Percentiles rank a stretch among this genome's conserved stretches.
Evolutionary conservation across 768 basidiomycete genomes (phyloP).

Genomic region (Collybia sordida): DNA sequence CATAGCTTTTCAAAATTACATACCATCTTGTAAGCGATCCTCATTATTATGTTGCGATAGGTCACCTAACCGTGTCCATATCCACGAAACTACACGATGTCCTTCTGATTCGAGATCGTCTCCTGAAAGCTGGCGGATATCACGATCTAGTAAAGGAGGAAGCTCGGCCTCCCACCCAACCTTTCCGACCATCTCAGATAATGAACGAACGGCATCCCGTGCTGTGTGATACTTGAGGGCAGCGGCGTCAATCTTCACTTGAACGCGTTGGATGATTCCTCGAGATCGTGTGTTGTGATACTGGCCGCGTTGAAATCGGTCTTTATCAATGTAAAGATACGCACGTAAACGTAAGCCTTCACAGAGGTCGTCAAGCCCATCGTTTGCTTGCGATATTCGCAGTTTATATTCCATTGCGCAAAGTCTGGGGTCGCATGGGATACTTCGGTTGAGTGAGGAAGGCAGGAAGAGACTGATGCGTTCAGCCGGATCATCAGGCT

Average conservation of each 20-base stretch:
- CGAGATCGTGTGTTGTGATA: conserved; percentile 5
- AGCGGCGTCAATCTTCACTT: conserved; percentile 4
- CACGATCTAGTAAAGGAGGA: not conserved
- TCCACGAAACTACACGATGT: conserved; percentile 5
- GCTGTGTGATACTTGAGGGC: conserved; percentile 7
- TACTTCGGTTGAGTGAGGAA: not conserved
- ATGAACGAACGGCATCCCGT: not conserved
- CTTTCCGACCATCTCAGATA: not conserved
- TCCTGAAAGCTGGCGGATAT: conserved; percentile 1
- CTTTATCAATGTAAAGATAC: too few relatives aligned
- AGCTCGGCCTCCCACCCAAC: conserved; percentile 2
- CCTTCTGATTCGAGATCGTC: not conserved
- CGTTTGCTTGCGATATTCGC: conserved; percentile 11
- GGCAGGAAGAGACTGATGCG: not conserved
- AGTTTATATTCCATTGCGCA: conserved; percentile 4
- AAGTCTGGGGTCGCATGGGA: not conserved
- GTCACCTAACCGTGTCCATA: conserved; percentile 7
- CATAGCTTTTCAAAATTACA: not conserved
- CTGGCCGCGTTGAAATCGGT: conserved; percentile 10
- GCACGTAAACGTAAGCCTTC: conserved; percentile 5
- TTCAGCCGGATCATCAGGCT: not conserved
- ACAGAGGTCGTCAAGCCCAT: conserved; percentile 9
- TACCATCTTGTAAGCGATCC: not conserved
- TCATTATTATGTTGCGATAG: not conserved
- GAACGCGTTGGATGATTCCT: conserved; percentile 1